These are phyloP conservation scores for Umbelopsis ramanniana DNA, from an alignment of 192 early-diverging fungal genomes.

Conservation along the genomic window DNA sequence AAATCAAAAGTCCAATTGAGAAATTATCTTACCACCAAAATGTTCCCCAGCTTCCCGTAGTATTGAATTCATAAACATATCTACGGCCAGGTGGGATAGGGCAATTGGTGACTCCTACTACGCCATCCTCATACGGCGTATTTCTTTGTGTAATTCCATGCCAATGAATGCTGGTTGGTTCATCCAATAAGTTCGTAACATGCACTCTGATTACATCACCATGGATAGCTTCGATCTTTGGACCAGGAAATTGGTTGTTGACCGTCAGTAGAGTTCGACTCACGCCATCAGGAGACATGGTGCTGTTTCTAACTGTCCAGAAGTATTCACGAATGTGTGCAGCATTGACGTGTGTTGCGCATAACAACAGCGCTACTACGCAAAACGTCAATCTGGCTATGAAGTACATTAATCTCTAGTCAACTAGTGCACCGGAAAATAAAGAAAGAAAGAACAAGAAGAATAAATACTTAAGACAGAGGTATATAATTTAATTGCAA, in stretches of 20 bases:
- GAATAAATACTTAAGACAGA: neutral
- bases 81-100: conserved; percentile 53
- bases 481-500: neutral
- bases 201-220: conserved; percentile 52
- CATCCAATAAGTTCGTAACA: conserved; percentile 47
- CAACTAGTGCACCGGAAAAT: neutral
- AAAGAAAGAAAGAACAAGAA: neutral
- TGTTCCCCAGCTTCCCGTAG: neutral
- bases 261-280: conserved; percentile 19
- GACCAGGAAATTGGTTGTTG: conserved; percentile 58
- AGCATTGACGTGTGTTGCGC: neutral
- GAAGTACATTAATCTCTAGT: neutral
- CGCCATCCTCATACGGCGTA: conserved; percentile 50
- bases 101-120: conserved; percentile 63
- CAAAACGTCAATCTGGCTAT: neutral
- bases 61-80: conserved; percentile 49
- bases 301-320: conserved; percentile 6
- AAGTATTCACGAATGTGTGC: conserved; percentile 8
- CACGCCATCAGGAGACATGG: neutral
- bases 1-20: no score
- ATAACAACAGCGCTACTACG: neutral
- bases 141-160: conserved; percentile 52
- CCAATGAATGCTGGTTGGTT: conserved; percentile 53
- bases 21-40: conserved; percentile 2
- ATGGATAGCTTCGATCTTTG: conserved; percentile 54